A percentile compares a stretch with the other conserved stretches of the same genome.
These are phyloP conservation scores for Fulvia fulva DNA, from an alignment of 2,329 filamentous ascomycete genomes.

Conservation along the genomic window DNA sequence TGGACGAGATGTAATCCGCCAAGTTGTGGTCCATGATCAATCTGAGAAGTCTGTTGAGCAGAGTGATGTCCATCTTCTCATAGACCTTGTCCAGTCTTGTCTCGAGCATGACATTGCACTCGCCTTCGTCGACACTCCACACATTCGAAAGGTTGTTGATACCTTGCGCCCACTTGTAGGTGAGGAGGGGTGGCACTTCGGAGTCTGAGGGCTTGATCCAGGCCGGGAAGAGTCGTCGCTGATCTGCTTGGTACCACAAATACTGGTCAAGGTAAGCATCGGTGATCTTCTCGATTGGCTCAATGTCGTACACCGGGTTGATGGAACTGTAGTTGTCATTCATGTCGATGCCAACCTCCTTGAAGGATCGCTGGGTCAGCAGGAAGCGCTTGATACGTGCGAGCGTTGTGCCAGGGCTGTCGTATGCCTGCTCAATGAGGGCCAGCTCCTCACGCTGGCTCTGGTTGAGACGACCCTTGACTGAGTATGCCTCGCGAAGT, in stretches of 20 bases:
- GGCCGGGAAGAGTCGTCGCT: slow-evolving; percentile 90
- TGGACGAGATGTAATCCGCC: slow-evolving; percentile 97
- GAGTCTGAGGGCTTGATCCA: slow-evolving; percentile 99
- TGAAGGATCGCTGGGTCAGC: slow-evolving; percentile 95
- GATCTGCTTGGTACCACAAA: slow-evolving; percentile 97
- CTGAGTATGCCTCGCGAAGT: slow-evolving; percentile 90
- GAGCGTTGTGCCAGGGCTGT: slow-evolving; percentile 91
- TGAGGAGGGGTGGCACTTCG: slow-evolving; percentile 87
- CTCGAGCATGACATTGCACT: slow-evolving; percentile 98
- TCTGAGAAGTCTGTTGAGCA: slow-evolving; percentile 86
- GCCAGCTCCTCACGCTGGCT: slow-evolving; percentile 96
- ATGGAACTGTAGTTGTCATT: slow-evolving; percentile 99
- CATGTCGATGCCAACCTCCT: slow-evolving; percentile 99
- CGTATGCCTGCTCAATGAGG: slow-evolving; percentile 95
- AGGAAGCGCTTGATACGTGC: slow-evolving; percentile 97
- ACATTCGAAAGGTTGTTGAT: slow-evolving; percentile 97
- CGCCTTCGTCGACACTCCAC: slow-evolving; percentile 88
- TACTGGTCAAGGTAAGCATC: slow-evolving; percentile 98
- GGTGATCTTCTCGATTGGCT: slow-evolving; percentile 98
- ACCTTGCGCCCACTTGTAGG: slow-evolving; percentile 98
- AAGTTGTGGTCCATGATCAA: slow-evolving; percentile 99
- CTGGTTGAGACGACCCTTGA: slow-evolving; percentile 94
- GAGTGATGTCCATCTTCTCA: slow-evolving; percentile 95
- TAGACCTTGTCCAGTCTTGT: slow-evolving; percentile 99
- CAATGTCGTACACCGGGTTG: slow-evolving; percentile 97